Evolutionary conservation across 148 eudicot genomes (phyloP), one percentile per base, ranked within the genome.

Genomic region (Vaccinium macrocarpon): DNA sequence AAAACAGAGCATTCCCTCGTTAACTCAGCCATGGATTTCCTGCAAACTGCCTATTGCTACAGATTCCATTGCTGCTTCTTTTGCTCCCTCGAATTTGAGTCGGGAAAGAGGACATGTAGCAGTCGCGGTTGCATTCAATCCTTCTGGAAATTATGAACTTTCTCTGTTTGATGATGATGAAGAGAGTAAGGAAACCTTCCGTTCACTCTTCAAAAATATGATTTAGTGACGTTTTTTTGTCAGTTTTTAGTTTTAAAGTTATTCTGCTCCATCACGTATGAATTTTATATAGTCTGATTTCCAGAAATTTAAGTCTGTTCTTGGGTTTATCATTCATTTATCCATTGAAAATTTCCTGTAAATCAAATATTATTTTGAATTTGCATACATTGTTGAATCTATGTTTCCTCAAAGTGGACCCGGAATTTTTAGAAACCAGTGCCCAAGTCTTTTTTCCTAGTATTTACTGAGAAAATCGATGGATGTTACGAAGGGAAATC

Each of bases 41-140:
- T 85, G 51, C 88, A 90, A 85, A 86, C 10, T 64, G 32, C 80
- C 61, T 64, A 3, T 15, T 42, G 46, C 46, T 21, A 49, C 83
- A 19, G 79, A 80, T 29, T 29, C 46, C 38, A 86, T 68, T 14
- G 14, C 86, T 83, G 80, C 89, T 53, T 64, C 71, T 56, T 21
- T 53, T 5, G 52, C 46, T 49, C 25, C 79, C 8, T 79, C 80
- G 42, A 80, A 64, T 9, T 85, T 27, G 48, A 55, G 23, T 55
- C 82, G 52, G 66, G 81, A 59, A 48, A 50, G 86, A 42, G 85
- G 92, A 75, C 81, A 79, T 13, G 85, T 92, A 53, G 68, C 90
- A 19, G 87, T 78, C 77, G 91, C 93, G 4, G 98, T 95, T n/a
- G 88, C 98, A 64, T 95, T 93, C 84, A 93, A 95, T 90, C 97